phyloP scores from a whole-genome alignment of 192 early-diverging fungal species.

The Podila horticola region DNA sequence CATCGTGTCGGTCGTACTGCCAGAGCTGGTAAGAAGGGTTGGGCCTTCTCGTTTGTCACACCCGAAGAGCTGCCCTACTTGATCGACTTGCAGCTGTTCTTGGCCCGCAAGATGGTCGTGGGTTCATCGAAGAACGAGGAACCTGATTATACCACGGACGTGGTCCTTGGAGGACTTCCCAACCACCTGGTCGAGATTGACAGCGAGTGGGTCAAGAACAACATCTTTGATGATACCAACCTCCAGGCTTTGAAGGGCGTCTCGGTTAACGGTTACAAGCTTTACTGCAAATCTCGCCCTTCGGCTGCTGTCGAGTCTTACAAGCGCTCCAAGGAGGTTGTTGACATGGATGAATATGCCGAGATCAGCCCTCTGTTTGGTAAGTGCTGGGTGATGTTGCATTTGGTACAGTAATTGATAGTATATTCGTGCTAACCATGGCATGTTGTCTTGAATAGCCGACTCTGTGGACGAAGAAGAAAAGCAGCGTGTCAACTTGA shows the following conservation, averaged over 20 bases:
- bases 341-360: slow-evolving; percentile 61
- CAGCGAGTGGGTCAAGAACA: slow-evolving; percentile 76
- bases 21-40: slow-evolving; percentile 92
- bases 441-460: slow-evolving; percentile 2
- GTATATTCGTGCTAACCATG: neutral
- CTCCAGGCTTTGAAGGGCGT: slow-evolving; percentile 72
- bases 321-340: slow-evolving; percentile 86
- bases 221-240: slow-evolving; percentile 67
- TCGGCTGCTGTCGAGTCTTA: slow-evolving; percentile 88
- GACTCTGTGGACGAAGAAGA: slow-evolving; percentile 65
- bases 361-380: slow-evolving; percentile 86
- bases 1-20: slow-evolving; percentile 97
- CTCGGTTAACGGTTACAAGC: slow-evolving; percentile 85
- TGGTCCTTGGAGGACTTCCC: slow-evolving; percentile 85
- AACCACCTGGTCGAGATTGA: slow-evolving; percentile 73
- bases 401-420: slow-evolving; percentile 5
- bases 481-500: slow-evolving; percentile 72
- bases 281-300: slow-evolving; percentile 86
- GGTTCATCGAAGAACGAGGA: slow-evolving; percentile 35
- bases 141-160: slow-evolving; percentile 79
- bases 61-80: slow-evolving; percentile 93
- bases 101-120: slow-evolving; percentile 73
- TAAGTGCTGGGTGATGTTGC: slow-evolving; percentile 26
- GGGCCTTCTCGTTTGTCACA: slow-evolving; percentile 90
- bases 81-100: slow-evolving; percentile 93